Evolutionary conservation across 306 rosid genomes (phyloP).

Genomic region (Geum urbanum): DNA sequence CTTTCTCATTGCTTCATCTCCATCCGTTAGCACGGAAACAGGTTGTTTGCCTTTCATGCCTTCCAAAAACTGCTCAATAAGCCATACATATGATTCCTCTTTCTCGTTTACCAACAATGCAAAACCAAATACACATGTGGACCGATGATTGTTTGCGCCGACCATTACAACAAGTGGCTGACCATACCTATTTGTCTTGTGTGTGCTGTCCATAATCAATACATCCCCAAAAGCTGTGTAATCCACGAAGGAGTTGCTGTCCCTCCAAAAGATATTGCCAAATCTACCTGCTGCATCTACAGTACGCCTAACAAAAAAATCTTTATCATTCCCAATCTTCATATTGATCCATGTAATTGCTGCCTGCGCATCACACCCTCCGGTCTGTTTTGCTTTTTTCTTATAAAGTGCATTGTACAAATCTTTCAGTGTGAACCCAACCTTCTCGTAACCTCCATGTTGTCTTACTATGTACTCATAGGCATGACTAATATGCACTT

Average conservation of each 20-base stretch:
- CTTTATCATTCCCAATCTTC: neutral
- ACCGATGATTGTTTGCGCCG: neutral
- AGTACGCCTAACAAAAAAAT: neutral
- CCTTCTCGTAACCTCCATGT: accelerated
- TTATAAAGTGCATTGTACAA: neutral
- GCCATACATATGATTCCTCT: too few relatives aligned
- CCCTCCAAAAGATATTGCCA: neutral
- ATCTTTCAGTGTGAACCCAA: neutral
- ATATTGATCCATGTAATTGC: neutral
- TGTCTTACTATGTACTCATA: neutral
- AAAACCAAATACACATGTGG: neutral
- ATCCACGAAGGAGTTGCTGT: neutral
- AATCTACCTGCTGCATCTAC: neutral
- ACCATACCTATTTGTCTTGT: neutral
- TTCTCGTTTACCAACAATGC: too few relatives aligned
- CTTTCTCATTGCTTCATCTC: too few relatives aligned
- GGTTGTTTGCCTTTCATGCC: too few relatives aligned
- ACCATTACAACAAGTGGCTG: neutral
- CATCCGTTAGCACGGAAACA: too few relatives aligned
- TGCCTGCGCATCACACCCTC: neutral
- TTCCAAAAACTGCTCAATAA: too few relatives aligned
- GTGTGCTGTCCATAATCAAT: neutral
- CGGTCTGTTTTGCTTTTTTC: neutral
- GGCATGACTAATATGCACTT: neutral
- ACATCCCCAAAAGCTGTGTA: neutral